Percentiles rank a stretch among this genome's conserved stretches.
phyloP scores from a whole-genome alignment of 768 basidiomycete genomes.

The Porphyrellus cyaneotinctus region DNA sequence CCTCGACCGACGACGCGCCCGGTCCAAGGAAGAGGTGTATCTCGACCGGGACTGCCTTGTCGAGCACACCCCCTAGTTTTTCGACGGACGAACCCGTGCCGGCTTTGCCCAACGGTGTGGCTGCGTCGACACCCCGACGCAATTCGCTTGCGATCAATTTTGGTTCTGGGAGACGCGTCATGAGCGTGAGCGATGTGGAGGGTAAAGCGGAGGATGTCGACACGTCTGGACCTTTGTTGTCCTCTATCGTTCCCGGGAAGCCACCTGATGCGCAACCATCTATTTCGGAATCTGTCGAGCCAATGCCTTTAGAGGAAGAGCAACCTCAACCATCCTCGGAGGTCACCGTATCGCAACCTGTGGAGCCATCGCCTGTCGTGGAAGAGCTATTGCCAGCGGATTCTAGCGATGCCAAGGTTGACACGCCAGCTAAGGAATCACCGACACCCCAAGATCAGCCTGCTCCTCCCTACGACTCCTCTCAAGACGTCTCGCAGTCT shows the following conservation, averaged over 20 bases:
- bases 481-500: conserved; percentile 7
- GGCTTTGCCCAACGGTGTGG: conserved; percentile 16
- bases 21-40: conserved; percentile 28
- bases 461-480: neutral
- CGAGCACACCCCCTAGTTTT: conserved; percentile 9
- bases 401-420: neutral
- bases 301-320: conserved; percentile 1
- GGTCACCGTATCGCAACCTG: neutral
- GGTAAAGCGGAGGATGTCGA: neutral
- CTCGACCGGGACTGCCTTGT: conserved; percentile 25
- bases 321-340: neutral
- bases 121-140: conserved; percentile 14
- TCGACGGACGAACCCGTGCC: conserved; percentile 24
- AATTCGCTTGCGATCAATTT: conserved; percentile 30
- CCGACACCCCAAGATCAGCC: neutral
- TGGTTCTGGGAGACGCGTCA: conserved; percentile 19
- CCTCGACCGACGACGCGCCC: conserved; percentile 13
- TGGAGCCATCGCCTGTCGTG: neutral
- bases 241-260: conserved; percentile 9
- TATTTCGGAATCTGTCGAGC: neutral
- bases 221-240: neutral
- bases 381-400: neutral
- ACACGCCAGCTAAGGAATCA: conserved; percentile 1
- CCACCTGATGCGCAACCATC: conserved; percentile 2
- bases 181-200: conserved; percentile 14